Percentiles rank a stretch among this genome's conserved stretches.
Evolutionary conservation across 148 eudicot species (phyloP).

Genomic region (Beta vulgaris): DNA sequence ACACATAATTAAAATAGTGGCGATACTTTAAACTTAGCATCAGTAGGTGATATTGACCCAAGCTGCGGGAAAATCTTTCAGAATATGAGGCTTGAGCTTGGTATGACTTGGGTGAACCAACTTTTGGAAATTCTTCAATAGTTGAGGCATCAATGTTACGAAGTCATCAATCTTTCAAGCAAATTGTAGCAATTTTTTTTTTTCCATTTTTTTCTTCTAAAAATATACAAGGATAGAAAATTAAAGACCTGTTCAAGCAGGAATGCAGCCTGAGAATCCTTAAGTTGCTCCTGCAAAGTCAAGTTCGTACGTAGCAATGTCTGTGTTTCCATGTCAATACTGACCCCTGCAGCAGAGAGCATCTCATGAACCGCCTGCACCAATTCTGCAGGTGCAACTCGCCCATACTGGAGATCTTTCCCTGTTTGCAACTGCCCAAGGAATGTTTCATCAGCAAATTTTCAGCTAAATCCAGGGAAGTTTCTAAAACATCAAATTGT

Average conservation of each 20-base stretch:
- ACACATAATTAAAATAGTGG: background rate
- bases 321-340: conserved; percentile 77
- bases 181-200: too few relatives aligned
- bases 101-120: too few relatives aligned
- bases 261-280: conserved; percentile 82
- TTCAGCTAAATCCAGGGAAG: background rate
- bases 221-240: background rate
- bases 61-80: background rate
- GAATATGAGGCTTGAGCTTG: too few relatives aligned
- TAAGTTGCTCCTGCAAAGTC: conserved; percentile 75
- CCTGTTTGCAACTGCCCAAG: conserved; percentile 40
- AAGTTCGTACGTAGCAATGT: conserved; percentile 68
- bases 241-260: conserved; percentile 79
- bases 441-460: conserved; percentile 14
- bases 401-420: conserved; percentile 72
- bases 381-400: conserved; percentile 82
- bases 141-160: background rate
- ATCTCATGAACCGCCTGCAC: conserved; percentile 98
- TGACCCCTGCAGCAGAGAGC: conserved; percentile 93
- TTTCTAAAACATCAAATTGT: background rate
- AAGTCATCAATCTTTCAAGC: background rate
- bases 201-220: background rate
- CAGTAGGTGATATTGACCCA: background rate
- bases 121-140: background rate
- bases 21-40: background rate